A percentile compares a stretch with the other conserved stretches of the same genome.
Conservation (phyloP, 495 filamentous ascomycete species). For the Xylaria telfairii region DNA sequence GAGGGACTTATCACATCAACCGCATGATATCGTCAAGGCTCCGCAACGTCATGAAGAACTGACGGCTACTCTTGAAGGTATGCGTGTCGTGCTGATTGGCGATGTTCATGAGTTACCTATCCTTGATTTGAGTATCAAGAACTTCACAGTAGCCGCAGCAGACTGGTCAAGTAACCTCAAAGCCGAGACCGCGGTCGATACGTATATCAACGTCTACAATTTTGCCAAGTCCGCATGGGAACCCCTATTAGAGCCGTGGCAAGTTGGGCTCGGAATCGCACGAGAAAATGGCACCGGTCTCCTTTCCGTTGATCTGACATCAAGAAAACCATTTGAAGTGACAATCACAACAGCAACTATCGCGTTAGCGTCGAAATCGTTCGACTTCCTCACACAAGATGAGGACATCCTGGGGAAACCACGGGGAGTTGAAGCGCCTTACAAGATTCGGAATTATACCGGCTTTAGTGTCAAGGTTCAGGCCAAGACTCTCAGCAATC, state of each 20-base stretch:
- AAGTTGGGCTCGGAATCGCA: conserved; percentile 87
- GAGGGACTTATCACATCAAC: conserved; percentile 29
- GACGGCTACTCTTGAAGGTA: conserved; percentile 81
- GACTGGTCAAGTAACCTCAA: conserved; percentile 91
- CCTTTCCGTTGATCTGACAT: conserved; percentile 83
- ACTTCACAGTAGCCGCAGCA: conserved; percentile 79
- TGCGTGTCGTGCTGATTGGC: conserved; percentile 91
- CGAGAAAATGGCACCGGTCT: conserved; percentile 76
- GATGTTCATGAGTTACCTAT: conserved; percentile 94
- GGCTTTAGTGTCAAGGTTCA: conserved; percentile 88
- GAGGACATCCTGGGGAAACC: conserved; percentile 96
- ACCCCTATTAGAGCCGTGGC: conserved; percentile 95
- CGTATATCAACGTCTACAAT: conserved; percentile 96
- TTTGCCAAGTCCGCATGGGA: conserved; percentile 99
- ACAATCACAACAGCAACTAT: conserved; percentile 94
- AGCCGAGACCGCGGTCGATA: conserved; percentile 87
- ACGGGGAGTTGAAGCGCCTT: conserved; percentile 87
- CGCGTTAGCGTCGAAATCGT: conserved; percentile 88
- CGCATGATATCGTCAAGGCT: conserved; percentile 44
- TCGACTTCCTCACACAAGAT: conserved; percentile 85
- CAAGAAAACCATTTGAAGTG: conserved; percentile 86
- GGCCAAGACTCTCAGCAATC: conserved; percentile 69
- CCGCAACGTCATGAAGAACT: conserved; percentile 73
- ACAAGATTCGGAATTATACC: conserved; percentile 92
- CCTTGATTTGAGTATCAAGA: conserved; percentile 91